Evolutionary conservation across 352 stramenopile genomes (phyloP), one percentile per base, ranked within the genome.

Genomic region (Pythium insidiosum): DNA sequence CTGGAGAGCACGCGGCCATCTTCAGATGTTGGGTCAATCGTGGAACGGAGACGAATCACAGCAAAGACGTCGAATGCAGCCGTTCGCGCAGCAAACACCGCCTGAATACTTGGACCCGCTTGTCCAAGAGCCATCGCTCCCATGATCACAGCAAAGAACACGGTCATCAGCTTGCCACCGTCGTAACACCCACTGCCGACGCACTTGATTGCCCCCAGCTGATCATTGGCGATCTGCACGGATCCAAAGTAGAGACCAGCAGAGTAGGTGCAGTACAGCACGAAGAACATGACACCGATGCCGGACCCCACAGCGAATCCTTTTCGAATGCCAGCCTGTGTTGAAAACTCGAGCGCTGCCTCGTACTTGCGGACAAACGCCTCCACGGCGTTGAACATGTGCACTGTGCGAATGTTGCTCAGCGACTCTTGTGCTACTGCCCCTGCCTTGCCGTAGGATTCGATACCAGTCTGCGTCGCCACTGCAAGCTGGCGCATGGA

Each of bases 191-290:
- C 21, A 18, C 18, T 44, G 31, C 48, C 54, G 1, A 38, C 30
- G 19, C 52, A 66, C 22, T 24, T 29, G 12, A 33, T 31, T 9
- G 47, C 39, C 12, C 50, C 44, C 11, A 61, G 40, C 22, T 58
- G 50, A 33, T 67, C 61, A 16, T 61, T 44, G 11, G 57, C 26
- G 30, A 71, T 53, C n/a, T 45, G 35, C 16, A 70, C 45, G 0
- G 68, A 63, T 20, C 68, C 68, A 38, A 68, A 84, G 48, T 58
- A 76, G 62, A 84, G 61, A 2, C 71, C 63, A 7, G 53, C 35
- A 1, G 58, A 63, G 48, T 82, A 84, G 16, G 59, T 68, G 60
- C 68, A 63, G 36, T 56, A 60, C 11, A 66, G n/a, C 24, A 54
- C 38, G 13, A 76, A 62, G 38, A 65, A 77, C 47, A 73, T 60